These are phyloP conservation scores for Penicillium lagena DNA, from an alignment of 495 filamentous ascomycete species.

Conservation along the genomic window DNA sequence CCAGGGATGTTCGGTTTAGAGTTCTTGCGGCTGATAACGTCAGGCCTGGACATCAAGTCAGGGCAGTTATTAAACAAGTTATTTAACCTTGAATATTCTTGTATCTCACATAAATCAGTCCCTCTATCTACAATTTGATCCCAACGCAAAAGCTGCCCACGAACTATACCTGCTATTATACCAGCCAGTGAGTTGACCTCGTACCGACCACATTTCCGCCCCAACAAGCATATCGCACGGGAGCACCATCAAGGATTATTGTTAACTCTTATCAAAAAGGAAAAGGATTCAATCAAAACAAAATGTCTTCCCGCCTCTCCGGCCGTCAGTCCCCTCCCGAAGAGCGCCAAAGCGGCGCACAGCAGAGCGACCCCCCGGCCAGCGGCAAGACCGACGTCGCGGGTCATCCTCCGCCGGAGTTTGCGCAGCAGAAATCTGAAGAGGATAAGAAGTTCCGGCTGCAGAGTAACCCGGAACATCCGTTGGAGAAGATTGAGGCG, in stretches of 20 bases:
- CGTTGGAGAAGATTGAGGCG: conserved; percentile 61
- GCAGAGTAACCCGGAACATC: conserved; percentile 61
- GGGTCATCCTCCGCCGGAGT: conserved; percentile 23
- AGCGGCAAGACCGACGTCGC: conserved; percentile 50
- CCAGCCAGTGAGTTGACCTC: no score
- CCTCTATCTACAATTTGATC: no score
- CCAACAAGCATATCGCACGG: no score
- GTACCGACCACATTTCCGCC: no score
- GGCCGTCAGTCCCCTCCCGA: conserved; percentile 81
- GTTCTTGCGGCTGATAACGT: conserved; percentile 9
- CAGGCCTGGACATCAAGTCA: not conserved
- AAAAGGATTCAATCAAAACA: not conserved
- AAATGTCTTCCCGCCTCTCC: conserved; percentile 35
- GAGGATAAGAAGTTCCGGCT: conserved; percentile 27
- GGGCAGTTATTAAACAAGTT: no score
- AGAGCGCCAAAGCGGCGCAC: conserved; percentile 57
- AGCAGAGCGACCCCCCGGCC: conserved; percentile 50
- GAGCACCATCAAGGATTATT: no score
- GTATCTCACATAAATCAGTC: no score
- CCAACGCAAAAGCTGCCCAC: no score
- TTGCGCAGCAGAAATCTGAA: conserved; percentile 32
- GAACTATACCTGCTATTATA: no score
- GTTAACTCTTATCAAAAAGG: no score
- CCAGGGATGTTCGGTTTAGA: conserved; percentile 7
- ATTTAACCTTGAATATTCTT: no score